Conservation (phyloP, 2,329 filamentous ascomycete species). For the Thelonectria olida region DNA sequence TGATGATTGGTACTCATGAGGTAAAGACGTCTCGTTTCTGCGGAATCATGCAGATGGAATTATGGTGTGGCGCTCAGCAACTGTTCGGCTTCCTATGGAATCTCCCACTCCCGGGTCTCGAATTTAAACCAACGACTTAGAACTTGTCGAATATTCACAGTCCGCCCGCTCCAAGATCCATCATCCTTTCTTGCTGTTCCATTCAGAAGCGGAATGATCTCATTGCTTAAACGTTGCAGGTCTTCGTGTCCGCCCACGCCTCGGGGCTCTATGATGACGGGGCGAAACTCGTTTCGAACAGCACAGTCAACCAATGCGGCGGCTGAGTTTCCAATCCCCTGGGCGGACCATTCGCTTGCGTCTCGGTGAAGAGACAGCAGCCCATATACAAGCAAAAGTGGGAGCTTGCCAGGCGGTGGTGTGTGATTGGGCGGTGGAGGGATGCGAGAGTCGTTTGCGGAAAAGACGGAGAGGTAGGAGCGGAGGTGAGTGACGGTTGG, state of each 20-base stretch:
- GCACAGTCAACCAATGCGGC: constrained; percentile 71
- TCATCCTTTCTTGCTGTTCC: constrained; percentile 62
- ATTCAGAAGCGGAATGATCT: constrained; percentile 70
- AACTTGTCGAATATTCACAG: constrained; percentile 65
- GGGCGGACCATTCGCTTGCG: constrained; percentile 79
- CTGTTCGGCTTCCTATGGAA: too few species aligned
- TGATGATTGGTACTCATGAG: constrained; percentile 7
- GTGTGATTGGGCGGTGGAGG: constrained; percentile 47
- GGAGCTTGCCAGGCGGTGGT: constrained; percentile 29
- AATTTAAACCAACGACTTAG: constrained; percentile 71
- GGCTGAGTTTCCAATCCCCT: constrained; percentile 73
- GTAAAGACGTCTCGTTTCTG: background rate
- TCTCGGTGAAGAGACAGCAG: constrained; percentile 71
- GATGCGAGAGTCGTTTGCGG: constrained; percentile 47
- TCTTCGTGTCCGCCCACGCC: constrained; percentile 39
- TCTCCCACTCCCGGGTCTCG: constrained; percentile 17
- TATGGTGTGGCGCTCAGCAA: background rate
- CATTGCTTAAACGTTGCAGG: constrained; percentile 54
- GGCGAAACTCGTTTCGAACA: constrained; percentile 51
- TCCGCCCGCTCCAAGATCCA: constrained; percentile 65
- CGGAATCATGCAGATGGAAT: background rate
- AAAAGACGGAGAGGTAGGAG: constrained; percentile 74
- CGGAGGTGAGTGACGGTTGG: constrained; percentile 80
- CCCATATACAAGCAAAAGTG: constrained; percentile 70
- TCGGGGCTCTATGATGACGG: constrained; percentile 59